phyloP scores from a whole-genome alignment of 1,284 basidiomycete genomes.

The Caloboletus firmus region DNA sequence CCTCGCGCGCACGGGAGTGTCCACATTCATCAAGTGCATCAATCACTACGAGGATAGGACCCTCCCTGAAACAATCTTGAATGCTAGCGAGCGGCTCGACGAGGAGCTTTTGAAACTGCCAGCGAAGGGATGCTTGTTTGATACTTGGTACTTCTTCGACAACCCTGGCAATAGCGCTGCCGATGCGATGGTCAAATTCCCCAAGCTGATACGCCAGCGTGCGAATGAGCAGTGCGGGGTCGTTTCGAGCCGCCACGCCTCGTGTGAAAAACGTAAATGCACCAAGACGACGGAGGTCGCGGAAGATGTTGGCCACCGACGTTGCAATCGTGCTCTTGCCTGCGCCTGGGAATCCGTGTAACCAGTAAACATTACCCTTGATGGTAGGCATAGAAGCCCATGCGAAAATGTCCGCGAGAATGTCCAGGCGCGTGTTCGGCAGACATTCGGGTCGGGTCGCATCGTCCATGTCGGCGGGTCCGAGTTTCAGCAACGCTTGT shows the following conservation, averaged over 20 bases:
- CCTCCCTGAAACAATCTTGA: constrained; percentile 22
- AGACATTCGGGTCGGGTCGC: constrained; percentile 27
- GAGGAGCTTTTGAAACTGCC: constrained; percentile 36
- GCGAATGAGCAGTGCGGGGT: constrained; percentile 27
- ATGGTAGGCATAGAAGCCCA: constrained; percentile 25
- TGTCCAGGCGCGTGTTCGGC: constrained; percentile 32
- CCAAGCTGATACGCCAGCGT: constrained; percentile 35
- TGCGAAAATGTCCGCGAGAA: constrained; percentile 26
- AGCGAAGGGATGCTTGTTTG: constrained; percentile 30
- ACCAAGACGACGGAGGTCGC: constrained; percentile 31
- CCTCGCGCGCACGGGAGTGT: constrained; percentile 22
- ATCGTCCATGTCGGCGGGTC: constrained; percentile 34
- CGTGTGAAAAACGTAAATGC: constrained; percentile 36
- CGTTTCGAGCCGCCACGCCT: constrained; percentile 25
- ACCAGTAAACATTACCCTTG: constrained; percentile 33
- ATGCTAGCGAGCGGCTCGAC: constrained; percentile 25
- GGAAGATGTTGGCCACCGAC: constrained; percentile 31
- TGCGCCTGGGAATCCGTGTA: constrained; percentile 34
- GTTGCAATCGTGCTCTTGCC: constrained; percentile 37
- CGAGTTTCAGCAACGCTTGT: constrained; percentile 27
- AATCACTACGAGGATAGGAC: constrained; percentile 34
- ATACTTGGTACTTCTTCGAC: constrained; percentile 32
- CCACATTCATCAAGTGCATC: constrained; percentile 38
- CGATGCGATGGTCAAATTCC: constrained; percentile 32
- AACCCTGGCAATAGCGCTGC: constrained; percentile 27